Evolutionary conservation across 1,284 basidiomycete species (phyloP), one percentile per base, ranked within the genome.

Genomic region (Sporisorium graminicola): DNA sequence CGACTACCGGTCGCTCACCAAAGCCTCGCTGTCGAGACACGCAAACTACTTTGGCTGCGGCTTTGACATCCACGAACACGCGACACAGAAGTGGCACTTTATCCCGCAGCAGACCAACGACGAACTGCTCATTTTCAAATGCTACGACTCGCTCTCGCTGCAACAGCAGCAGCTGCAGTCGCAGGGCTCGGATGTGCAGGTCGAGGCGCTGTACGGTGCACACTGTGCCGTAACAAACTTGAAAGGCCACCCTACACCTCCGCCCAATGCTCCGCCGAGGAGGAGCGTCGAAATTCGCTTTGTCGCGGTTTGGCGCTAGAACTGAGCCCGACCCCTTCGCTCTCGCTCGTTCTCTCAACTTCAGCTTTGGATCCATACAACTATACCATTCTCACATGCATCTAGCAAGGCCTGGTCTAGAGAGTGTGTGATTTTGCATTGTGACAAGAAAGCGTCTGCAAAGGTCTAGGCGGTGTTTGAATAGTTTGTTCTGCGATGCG

Each of bases 271-370:
- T 14, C 57, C 61, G n/a, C 63, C 68, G 14, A 47, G 68, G 16
- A 71, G 58, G 51, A 71, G 63, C 49, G 68, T 65, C 58, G 68
- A 71, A 33, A 52, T 71, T 10, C 62, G 68, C n/a, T 71, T 71
- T n/a, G 68, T 71, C 29, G 62, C 59, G 9, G 68, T 71, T 13
- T 71, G 68, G 68, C 63, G 59, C 26, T 71, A 56, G 18, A 37
- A n/a, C n/a, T n/a, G n/a, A n/a, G n/a, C n/a, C n/a, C n/a, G n/a
- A 35, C 3, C 9, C n/a, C 3, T 20, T 20, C 22, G 31, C 18
- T 31, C 29, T 49, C 27, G 13, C 27, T n/a, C n/a, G n/a, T n/a
- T n/a, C n/a, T n/a, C n/a, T n/a, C n/a, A n/a, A n/a, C n/a, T n/a
- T n/a, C n/a, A n/a, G n/a, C n/a, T n/a, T n/a, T n/a, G n/a, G n/a